Base-by-base conservation (phyloP, 2,329 filamentous ascomycete species). In the Cladosporium sp. region DNA sequence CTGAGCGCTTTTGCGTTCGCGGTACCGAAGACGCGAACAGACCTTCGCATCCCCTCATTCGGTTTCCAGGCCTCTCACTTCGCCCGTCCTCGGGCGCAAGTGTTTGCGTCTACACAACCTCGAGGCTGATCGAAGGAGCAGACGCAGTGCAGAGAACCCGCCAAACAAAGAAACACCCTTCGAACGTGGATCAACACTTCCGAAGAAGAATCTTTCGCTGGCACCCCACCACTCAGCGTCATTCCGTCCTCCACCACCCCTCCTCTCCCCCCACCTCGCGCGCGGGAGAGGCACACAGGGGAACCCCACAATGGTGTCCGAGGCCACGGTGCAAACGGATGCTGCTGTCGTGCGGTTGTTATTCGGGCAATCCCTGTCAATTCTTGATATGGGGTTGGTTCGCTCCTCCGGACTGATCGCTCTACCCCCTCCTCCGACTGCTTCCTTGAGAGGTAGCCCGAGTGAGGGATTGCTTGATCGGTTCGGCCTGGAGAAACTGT, bases 381-480 rank as follows among this genome's bases (percentile, higher is more conserved):
- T 50, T 54, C 45, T 57, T 58, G 62, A 65, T 58, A 54, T 39
- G 56, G 64, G 64, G 64, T 66, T 63, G 63, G 56, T 62, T 65
- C 55, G 47, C 41, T 47, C 32, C 43, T 44, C 43, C 30, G 47
- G 30, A 42, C 43, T 50, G 27, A 27, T 27, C 22, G 22, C 22
- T 27, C 22, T 27, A 27, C 22, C 37, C 27, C 19, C 34, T 45
- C 40, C 42, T 48, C 47, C 27, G 49, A 30, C 47, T 53, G 44
- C 43, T 48, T 34, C 9, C 22, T 27, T 27, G 22, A 4, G 9
- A 27, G 22, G 9, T 5, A 27, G 22, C 22, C 22, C 9, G n/a
- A 29, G 29, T 7, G 38, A 20, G 17, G 24, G 20, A 29, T 27
- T 19, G 19, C 47, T 49, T 40, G 38, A 44, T 43, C 27, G 9